These are phyloP conservation scores for Emergomyces africanus DNA, from an alignment of 2,329 filamentous ascomycete species.

Conservation along the genomic window DNA sequence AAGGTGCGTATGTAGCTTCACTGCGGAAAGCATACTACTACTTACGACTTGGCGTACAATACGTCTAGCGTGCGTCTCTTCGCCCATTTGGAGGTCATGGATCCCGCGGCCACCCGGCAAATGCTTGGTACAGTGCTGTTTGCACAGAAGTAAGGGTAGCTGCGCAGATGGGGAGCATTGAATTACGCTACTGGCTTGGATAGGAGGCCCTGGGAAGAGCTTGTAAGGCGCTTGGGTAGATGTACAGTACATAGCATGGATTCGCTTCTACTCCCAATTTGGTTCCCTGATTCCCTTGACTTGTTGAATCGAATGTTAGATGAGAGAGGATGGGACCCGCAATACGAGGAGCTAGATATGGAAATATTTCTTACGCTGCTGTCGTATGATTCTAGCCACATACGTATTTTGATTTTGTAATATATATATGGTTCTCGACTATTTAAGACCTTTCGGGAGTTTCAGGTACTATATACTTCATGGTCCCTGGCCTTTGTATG, in stretches of 20 bases:
- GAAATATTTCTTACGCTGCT: neutral
- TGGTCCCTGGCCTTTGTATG: too few species aligned
- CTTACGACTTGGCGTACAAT: neutral
- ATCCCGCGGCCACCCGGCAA: neutral
- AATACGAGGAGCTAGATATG: too few species aligned
- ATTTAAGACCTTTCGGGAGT: neutral
- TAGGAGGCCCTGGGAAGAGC: too few species aligned
- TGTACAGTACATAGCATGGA: too few species aligned
- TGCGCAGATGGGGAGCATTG: too few species aligned
- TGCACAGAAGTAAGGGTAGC: neutral
- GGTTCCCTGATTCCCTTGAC: neutral
- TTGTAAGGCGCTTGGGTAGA: neutral
- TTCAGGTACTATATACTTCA: too few species aligned
- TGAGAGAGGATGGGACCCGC: neutral
- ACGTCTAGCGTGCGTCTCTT: neutral
- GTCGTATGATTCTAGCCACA: neutral
- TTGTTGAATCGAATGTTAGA: neutral
- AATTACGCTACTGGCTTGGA: too few species aligned
- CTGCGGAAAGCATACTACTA: neutral
- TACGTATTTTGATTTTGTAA: neutral
- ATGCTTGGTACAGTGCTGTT: neutral
- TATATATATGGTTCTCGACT: neutral
- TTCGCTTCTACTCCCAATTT: neutral
- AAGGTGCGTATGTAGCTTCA: neutral
- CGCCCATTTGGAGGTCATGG: neutral